Evolutionary conservation across 169 alveolate species (phyloP), one percentile per base, ranked within the genome.

Genomic region (Perkinsus chesapeaki): DNA sequence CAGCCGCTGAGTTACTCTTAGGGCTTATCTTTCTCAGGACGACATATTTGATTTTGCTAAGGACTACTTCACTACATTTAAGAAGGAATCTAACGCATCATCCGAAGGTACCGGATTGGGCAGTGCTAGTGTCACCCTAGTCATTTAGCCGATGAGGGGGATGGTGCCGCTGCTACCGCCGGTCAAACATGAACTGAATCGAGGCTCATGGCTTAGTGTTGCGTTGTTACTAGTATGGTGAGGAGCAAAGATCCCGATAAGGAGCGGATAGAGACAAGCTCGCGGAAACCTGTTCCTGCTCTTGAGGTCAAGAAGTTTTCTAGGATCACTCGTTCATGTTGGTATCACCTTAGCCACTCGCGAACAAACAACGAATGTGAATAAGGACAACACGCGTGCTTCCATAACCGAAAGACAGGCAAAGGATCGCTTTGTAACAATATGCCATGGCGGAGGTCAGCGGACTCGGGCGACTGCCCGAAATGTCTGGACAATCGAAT

Each of bases 1-100:
- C 94, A 94, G 48, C 96, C 96, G 23, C 37, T 60, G 31, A 60
- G 12, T 60, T 1, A 43, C 16, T 43, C 60, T 5, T 9, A 43
- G 60, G 60, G 31, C 27, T 27, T 60, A 23, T 23, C 0, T 19
- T 47, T 20, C 82, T 60, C 31, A 60, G 82, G 82, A 60, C 31
- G 82, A 60, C 27, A 60, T 60, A 1, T 60, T 60, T 34, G 82
- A 7, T 1, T 60, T 60, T 34, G 82, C 82, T 9, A 60, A 60
- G 82, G 27, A 23, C 31, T 60, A 60, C 31, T 60, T 60, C 82
- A 0, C 23, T 3, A 0, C 82, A 23, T 60, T 23, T 34, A 23
- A 60, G 12, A 60, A 27, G 12, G 37, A 27, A 1, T 20, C 12
- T 34, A 34, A 60, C 3, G 23, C 82, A 0, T 3, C 36, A 34